Base-by-base conservation (phyloP, 2,329 filamentous ascomycete species). In the Fusarium armeniacum region DNA sequence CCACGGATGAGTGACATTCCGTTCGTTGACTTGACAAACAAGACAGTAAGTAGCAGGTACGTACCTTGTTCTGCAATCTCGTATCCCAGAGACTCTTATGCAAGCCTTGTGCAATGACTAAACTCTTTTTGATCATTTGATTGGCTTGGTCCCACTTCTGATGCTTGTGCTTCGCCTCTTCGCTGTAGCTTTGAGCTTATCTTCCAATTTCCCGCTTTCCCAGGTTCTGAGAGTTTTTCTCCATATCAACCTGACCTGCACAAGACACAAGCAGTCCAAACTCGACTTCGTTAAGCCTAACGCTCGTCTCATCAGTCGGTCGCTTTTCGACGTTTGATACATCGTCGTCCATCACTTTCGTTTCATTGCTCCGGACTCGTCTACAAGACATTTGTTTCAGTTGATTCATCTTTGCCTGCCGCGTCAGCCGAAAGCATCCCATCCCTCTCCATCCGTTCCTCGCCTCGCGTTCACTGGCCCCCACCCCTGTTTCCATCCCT, bases 311-410 rank as follows among this genome's bases (percentile, higher is more conserved):
- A 16, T 28, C 24, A 24, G 18, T 41, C 24, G 26, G 28, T 65
- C 36, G n/a, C 41, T 49, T 47, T 18, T 18, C 52, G 20, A 26
- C 35, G 20, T 3, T 49, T 24, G 41, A 26, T 28, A 18, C 20
- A 41, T 30, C 10, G 9, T 33, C 12, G 40, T 52, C 53, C 46
- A 47, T 59, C 33, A 33, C 60, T 38, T 53, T 65, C 60, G 46
- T 46, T 65, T 53, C 26, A 35, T 30, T 33, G 8, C 49, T n/a
- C 41, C 26, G 46, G 54, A 65, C 61, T 46, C 22, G 36, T 20
- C 18, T 32, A 13, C 24, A 4, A 32, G 22, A 50, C 24, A 9
- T 24, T 28, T n/a, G 12, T 9, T 15, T 26, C 12, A 50, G 22
- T 28, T 26, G 40, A 6, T 43, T 18, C 2, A 7, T 20, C 3